phyloP scores from a whole-genome alignment of 805 yeast species.

The Vanderwaltozyma tropicalis region DNA sequence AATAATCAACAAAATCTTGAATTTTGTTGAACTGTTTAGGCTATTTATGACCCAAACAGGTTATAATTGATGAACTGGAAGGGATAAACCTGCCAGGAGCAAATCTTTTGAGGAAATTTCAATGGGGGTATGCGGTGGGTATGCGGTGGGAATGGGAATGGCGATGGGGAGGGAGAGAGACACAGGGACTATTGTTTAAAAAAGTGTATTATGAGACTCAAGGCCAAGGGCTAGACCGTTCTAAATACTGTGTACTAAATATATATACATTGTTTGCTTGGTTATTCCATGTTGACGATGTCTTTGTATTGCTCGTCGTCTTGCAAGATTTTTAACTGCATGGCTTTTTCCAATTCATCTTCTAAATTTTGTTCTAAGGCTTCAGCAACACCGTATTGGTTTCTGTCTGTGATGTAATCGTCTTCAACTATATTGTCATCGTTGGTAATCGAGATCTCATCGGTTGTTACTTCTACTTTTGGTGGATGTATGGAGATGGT shows the following conservation, averaged over 20 bases:
- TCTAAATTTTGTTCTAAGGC: conserved; percentile 10
- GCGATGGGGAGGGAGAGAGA: too few relatives aligned
- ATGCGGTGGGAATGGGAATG: too few relatives aligned
- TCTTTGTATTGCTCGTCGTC: conserved; percentile 1
- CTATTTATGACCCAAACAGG: too few relatives aligned
- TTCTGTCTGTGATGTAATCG: conserved; percentile 5
- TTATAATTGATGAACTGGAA: too few relatives aligned
- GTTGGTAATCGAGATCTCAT: not conserved
- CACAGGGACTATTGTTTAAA: too few relatives aligned
- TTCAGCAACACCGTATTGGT: conserved; percentile 6
- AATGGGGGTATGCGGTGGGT: too few relatives aligned
- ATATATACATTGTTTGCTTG: not conserved
- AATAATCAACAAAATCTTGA: too few relatives aligned
- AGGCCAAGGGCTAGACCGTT: too few relatives aligned
- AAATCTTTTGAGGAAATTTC: too few relatives aligned
- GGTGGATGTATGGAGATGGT: conserved; percentile 1
- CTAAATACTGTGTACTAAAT: not conserved
- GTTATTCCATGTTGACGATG: not conserved
- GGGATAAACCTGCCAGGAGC: too few relatives aligned
- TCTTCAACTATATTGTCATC: not conserved
- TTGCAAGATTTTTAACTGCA: conserved; percentile 6
- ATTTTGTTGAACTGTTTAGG: too few relatives aligned
- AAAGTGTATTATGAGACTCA: too few relatives aligned
- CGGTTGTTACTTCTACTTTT: not conserved
- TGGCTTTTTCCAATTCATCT: conserved; percentile 6